These are phyloP conservation scores for Auriscalpium microsporum DNA, from an alignment of 768 basidiomycete genomes.

Conservation along the genomic window DNA sequence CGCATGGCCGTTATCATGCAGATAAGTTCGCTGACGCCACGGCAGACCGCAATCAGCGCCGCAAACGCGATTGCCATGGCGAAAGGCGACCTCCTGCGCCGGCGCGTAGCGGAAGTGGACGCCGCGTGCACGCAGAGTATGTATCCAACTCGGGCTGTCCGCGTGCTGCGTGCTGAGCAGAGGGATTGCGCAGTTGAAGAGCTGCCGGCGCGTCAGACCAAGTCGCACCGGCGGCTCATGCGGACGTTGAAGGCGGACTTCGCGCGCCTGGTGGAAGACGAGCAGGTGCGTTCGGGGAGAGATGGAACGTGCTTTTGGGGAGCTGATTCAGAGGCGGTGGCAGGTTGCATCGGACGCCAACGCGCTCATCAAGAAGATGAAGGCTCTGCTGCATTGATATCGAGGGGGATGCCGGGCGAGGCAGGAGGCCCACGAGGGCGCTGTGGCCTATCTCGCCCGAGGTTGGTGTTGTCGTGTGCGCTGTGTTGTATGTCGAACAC, in stretches of 20 bases:
- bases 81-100: not conserved
- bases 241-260: conserved; percentile 6
- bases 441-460: not conserved
- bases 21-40: too few species aligned
- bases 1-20: not conserved
- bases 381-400: conserved; percentile 3
- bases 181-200: conserved; percentile 4
- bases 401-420: not conserved
- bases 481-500: not conserved
- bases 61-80: not conserved
- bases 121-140: not conserved
- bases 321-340: not conserved
- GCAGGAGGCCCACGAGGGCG: too few species aligned
- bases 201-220: not conserved
- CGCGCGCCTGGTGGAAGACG: not conserved
- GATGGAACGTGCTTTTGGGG: not conserved
- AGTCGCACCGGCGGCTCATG: conserved; percentile 6
- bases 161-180: not conserved
- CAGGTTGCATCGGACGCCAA: conserved; percentile 8
- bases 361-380: conserved; percentile 4
- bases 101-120: not conserved
- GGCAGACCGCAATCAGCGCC: not conserved
- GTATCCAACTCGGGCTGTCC: not conserved
- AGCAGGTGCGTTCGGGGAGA: conserved; percentile 3
- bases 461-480: not conserved